phyloP scores from a whole-genome alignment of 1,139 yeast genomes.

The Casaregolazyma lundiana region DNA sequence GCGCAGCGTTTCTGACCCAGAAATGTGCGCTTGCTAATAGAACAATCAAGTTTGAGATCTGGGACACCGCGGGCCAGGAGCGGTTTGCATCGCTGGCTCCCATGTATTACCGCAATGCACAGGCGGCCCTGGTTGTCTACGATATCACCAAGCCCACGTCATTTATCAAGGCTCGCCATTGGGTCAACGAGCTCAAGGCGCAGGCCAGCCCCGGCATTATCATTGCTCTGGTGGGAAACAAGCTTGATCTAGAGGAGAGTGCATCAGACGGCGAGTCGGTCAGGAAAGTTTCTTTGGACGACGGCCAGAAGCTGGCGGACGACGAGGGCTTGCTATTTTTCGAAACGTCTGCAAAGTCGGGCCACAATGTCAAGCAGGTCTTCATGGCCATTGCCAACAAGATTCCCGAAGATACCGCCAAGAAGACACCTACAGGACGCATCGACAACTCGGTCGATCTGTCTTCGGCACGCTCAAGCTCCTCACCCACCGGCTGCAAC shows the following conservation, averaged over 20 bases:
- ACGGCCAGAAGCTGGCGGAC: conserved; percentile 73
- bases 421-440: conserved; percentile 9
- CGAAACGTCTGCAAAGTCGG: conserved; percentile 93
- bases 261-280: conserved; percentile 38
- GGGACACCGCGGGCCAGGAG: conserved; percentile 99
- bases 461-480: background rate
- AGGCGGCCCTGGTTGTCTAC: conserved; percentile 93
- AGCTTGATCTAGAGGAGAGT: conserved; percentile 57
- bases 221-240: conserved; percentile 92
- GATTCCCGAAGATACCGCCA: conserved; percentile 51
- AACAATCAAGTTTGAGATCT: conserved; percentile 91
- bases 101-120: conserved; percentile 98
- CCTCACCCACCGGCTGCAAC: conserved; percentile 10
- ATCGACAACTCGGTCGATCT: conserved; percentile 13
- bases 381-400: conserved; percentile 85
- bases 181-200: conserved; percentile 96
- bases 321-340: conserved; percentile 87
- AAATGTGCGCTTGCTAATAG: conserved; percentile 87
- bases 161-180: conserved; percentile 95
- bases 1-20: conserved; percentile 95
- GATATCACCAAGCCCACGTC: conserved; percentile 97
- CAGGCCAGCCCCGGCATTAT: conserved; percentile 89
- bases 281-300: conserved; percentile 82
- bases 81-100: conserved; percentile 96
- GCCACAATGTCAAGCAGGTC: conserved; percentile 87